Evolutionary conservation across 106 monocot species (phyloP), one percentile per base, ranked within the genome.

Genomic region (Apostasia shenzhenica): DNA sequence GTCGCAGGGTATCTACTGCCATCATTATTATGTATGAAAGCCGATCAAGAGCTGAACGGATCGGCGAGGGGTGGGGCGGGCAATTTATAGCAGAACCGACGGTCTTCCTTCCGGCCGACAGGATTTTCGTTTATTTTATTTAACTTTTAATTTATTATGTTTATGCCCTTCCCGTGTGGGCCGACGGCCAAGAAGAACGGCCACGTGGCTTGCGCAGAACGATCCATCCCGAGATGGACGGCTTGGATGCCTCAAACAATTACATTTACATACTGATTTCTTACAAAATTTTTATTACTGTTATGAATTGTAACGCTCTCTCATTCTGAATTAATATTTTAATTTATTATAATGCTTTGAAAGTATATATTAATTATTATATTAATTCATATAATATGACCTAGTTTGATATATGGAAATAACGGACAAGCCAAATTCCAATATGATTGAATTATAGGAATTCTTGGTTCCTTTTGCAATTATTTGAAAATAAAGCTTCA

Each of bases 51-150:
- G 38, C 14, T 3, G 54, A 48, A 47, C 61, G 40, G 48, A 39
- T 54, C 38, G 76, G 6, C 2, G 59, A 60, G 52, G 61, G 72
- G 3, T 14, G 37, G 7, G 63, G 62, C 53, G 57, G 56, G 51
- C 14, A 39, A 84, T 84, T 76, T 76, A 80, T 80, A 79, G 72
- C 62, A 40, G 57, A 69, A 54, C 8, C 57, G 75, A 53, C 72
- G 83, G 83, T 83, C 79, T 83, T 67, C 61, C 62, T 79, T 79
- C 55, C 75, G 70, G 48, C 82, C 82, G 82, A 82, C 82, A 82
- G 60, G 78, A 78, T 70, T 66, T 76, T 75, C 8, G 6, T 67
- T 62, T 62, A 44, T 44, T 62, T 42, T 44, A 45, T 62, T 62
- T 6, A 65, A 48, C 48, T 4, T 8, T 48, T 48, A 8, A 46